Evolutionary conservation across 2,329 filamentous ascomycete genomes (phyloP), one percentile per base, ranked within the genome.

Genomic region (Colletotrichum sp.): DNA sequence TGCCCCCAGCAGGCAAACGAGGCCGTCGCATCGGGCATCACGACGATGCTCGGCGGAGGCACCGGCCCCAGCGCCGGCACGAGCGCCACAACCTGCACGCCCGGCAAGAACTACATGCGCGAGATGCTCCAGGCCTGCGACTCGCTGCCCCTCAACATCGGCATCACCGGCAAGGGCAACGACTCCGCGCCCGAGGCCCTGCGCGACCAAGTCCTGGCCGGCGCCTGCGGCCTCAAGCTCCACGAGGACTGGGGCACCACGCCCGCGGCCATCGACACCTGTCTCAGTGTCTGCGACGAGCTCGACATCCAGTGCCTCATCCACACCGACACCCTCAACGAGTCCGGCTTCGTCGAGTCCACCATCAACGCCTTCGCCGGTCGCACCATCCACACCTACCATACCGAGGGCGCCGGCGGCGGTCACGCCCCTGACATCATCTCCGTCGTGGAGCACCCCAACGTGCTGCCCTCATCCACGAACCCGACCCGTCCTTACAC

Each of bases 371-470:
- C 96, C 5, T 93, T 98, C 88, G 95, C 95, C 82, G 88, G 91
- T 80, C 92, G 96, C 74, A 94, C 95, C 2, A 98, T 98, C 79
- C 96, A 98, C 84, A 98, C 96, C 2, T 98, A 98, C 84, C 96
- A 98, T 85, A 98, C 95, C 36, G 96, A 98, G 86, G 96, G 96
- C 54, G 96, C 96, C 3, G 96, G 96, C 54, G 96, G 96, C 77
- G 96, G 96, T 5, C 96, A 98, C 83, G 96, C 96, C 1, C 96
- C 96, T 0, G 96, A 98, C 82, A 98, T 98, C 84, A 98, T 98
- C 83, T 93, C 91, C 33, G 95, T 98, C 1, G 96, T 98, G 13
- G 95, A 97, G 83, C 93, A 96, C 79, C 84, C 90, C 62, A 97
- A 98, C 80, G 95, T 98, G 3, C 90, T 98, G 1, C 96, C 96